These are phyloP conservation scores for Russula sp. DNA, from an alignment of 768 basidiomycete species.

Conservation along the genomic window DNA sequence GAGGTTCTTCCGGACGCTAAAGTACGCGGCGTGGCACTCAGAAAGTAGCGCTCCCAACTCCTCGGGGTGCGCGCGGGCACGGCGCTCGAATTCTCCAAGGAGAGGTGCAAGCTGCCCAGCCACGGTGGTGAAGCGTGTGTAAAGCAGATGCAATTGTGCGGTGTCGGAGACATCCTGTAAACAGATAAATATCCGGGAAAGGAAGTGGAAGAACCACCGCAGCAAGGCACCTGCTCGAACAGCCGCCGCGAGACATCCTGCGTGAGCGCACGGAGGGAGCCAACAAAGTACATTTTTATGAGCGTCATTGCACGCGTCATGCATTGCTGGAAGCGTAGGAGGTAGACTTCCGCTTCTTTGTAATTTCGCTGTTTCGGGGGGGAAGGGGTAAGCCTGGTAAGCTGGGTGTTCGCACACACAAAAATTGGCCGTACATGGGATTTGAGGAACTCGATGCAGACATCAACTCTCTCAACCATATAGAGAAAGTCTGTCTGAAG, in stretches of 20 bases:
- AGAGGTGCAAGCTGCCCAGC: constrained; percentile 70
- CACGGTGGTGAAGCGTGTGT: constrained; percentile 78
- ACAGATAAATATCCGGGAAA: background rate
- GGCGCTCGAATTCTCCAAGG: constrained; percentile 77
- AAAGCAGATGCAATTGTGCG: constrained; percentile 79
- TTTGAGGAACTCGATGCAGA: constrained; percentile 88
- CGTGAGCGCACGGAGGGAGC: constrained; percentile 71
- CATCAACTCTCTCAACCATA: constrained; percentile 93
- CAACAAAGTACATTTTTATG: constrained; percentile 95
- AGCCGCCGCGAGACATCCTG: constrained; percentile 72
- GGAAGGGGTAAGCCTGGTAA: background rate
- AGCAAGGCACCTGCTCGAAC: constrained; percentile 55
- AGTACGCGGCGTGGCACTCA: constrained; percentile 87
- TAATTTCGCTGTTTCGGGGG: constrained; percentile 64
- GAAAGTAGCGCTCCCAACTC: constrained; percentile 73
- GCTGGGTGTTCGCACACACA: background rate
- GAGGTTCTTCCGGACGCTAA: constrained; percentile 63
- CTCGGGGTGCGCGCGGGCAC: constrained; percentile 71
- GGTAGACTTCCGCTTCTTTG: constrained; percentile 86
- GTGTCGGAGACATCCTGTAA: constrained; percentile 68
- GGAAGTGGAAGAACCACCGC: background rate
- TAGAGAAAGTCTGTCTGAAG: constrained; percentile 87
- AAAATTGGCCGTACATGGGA: constrained; percentile 56
- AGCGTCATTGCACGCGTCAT: constrained; percentile 97
- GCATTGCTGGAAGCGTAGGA: constrained; percentile 97